Percentiles rank a stretch among this genome's conserved stretches.
These are phyloP conservation scores for Westerdykella ornata DNA, from an alignment of 2,329 filamentous ascomycete species.

Conservation along the genomic window DNA sequence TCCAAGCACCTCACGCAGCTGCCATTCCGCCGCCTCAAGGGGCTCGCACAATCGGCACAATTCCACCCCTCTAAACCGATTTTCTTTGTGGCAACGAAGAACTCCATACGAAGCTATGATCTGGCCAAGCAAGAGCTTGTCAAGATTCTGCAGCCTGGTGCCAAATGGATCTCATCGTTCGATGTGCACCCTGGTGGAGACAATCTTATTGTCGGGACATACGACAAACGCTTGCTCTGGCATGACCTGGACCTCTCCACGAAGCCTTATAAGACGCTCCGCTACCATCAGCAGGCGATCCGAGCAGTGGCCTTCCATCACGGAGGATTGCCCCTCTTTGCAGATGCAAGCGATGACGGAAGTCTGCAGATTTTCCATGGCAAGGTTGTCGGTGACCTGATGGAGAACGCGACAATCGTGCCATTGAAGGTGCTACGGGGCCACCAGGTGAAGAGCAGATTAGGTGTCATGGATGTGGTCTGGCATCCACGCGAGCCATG, in stretches of 20 bases:
- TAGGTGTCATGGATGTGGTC: conserved; percentile 89
- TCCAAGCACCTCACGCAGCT: conserved; percentile 93
- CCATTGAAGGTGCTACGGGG: conserved; percentile 90
- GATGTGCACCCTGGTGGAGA: conserved; percentile 90
- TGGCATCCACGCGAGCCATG: conserved; percentile 95
- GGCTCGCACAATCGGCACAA: conserved; percentile 78
- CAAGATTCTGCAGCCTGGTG: conserved; percentile 88
- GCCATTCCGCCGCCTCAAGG: conserved; percentile 73
- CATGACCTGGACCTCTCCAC: conserved; percentile 90
- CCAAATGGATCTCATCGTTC: conserved; percentile 89
- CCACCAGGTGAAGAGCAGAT: conserved; percentile 75
- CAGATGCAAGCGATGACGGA: conserved; percentile 91
- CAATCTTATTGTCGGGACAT: conserved; percentile 89
- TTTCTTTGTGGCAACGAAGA: conserved; percentile 93
- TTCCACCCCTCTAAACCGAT: conserved; percentile 92
- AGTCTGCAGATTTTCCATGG: conserved; percentile 94
- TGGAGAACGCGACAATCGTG: conserved; percentile 95
- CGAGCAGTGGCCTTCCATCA: conserved; percentile 82
- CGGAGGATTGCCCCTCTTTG: conserved; percentile 73
- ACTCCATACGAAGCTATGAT: conserved; percentile 89
- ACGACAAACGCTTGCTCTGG: conserved; percentile 90
- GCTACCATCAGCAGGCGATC: conserved; percentile 90
- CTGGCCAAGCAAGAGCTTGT: conserved; percentile 84
- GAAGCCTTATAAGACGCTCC: conserved; percentile 90
- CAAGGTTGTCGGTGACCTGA: conserved; percentile 86